Evolutionary conservation across 345 rosid genomes (phyloP).

Genomic region (Salix brachista): DNA sequence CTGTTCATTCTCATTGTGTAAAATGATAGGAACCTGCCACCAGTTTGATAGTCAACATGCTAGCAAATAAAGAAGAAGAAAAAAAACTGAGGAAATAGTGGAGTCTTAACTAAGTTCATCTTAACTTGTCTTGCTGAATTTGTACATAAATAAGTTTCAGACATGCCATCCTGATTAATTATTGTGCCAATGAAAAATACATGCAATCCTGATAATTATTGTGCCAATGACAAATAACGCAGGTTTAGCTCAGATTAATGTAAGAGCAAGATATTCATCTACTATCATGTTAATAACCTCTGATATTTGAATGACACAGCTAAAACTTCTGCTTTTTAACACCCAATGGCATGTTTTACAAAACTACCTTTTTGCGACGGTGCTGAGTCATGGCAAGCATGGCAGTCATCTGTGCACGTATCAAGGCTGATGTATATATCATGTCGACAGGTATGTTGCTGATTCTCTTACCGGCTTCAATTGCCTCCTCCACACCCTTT

Average conservation of each 20-base stretch:
- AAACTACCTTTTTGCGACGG: conserved; percentile 75
- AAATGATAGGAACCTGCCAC: conserved; percentile 76
- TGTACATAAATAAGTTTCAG: background rate
- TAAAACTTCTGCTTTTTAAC: background rate
- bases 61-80: conserved; percentile 7
- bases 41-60: background rate
- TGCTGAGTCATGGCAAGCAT: conserved; percentile 99
- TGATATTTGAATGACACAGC: background rate
- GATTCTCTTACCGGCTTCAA: conserved; percentile 95
- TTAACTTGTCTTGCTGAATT: background rate
- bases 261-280: background rate
- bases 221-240: background rate
- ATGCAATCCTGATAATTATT: background rate
- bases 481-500: conserved; percentile 93
- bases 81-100: background rate
- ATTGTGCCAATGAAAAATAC: background rate
- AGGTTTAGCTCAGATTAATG: background rate
- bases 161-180: background rate
- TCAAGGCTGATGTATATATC: conserved; percentile 83
- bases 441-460: conserved; percentile 92
- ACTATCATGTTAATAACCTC: background rate
- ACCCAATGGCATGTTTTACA: background rate
- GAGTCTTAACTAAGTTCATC: background rate
- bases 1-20: conserved; percentile 73
- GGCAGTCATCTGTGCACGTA: conserved; percentile 99